Evolutionary conservation across 2,329 filamentous ascomycete species (phyloP).

Genomic region (Leptographium lundbergii): DNA sequence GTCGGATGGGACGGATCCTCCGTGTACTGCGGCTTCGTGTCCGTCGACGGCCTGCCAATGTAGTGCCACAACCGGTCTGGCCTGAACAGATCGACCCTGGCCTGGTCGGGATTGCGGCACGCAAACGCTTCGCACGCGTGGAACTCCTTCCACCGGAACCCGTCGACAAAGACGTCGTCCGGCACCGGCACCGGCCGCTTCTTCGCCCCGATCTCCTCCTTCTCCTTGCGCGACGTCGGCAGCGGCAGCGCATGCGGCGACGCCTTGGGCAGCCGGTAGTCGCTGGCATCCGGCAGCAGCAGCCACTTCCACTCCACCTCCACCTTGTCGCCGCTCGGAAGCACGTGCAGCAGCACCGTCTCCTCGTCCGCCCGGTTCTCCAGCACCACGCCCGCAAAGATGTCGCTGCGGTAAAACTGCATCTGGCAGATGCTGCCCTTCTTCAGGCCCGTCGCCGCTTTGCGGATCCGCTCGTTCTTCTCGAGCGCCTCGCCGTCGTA

Average conservation of each 20-base stretch:
- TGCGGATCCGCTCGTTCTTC: constrained; percentile 52
- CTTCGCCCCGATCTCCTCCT: constrained; percentile 56
- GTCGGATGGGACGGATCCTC: constrained; percentile 51
- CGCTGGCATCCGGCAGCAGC: constrained; percentile 55
- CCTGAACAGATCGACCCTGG: constrained; percentile 59
- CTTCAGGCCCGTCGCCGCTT: constrained; percentile 55
- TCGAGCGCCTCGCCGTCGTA: constrained; percentile 57
- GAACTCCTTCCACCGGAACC: constrained; percentile 71
- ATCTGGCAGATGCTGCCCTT: constrained; percentile 72
- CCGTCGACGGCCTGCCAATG: constrained; percentile 72
- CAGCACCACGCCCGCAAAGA: constrained; percentile 79
- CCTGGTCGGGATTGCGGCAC: constrained; percentile 41
- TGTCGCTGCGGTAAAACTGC: constrained; percentile 72
- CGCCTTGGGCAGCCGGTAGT: constrained; percentile 61
- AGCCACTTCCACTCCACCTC: constrained; percentile 82
- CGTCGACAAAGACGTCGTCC: constrained; percentile 54
- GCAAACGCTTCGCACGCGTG: constrained; percentile 40
- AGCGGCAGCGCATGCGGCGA: constrained; percentile 61
- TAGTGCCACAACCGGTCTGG: constrained; percentile 79
- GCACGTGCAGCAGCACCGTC: constrained; percentile 64
- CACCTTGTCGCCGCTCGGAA: constrained; percentile 67
- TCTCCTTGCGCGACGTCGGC: constrained; percentile 48
- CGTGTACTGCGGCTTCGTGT: constrained; percentile 83
- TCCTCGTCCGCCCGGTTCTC: constrained; percentile 71
- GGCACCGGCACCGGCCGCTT: constrained; percentile 50